Evolutionary conservation across 495 filamentous ascomycete genomes (phyloP).

Genomic region (Neurospora sp.): DNA sequence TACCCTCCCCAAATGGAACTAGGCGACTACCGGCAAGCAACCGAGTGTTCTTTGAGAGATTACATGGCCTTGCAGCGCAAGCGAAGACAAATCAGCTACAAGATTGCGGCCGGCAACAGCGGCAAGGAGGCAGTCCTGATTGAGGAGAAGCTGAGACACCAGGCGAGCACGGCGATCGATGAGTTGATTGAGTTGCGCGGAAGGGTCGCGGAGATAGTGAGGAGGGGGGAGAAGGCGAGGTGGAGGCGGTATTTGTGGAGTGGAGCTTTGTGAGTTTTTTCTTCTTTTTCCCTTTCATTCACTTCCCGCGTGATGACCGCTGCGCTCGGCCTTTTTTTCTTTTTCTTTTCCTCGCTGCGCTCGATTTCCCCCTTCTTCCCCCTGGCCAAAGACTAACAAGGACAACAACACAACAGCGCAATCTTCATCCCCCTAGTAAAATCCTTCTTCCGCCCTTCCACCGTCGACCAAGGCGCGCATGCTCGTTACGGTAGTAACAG

Average conservation of each 20-base stretch:
- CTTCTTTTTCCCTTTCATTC: too few species aligned
- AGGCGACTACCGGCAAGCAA: slow-evolving; percentile 9
- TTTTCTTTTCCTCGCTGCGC: background rate
- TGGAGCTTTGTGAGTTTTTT: slow-evolving; percentile 28
- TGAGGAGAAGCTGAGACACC: slow-evolving; percentile 24
- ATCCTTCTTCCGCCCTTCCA: slow-evolving; percentile 27
- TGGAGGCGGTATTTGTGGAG: slow-evolving; percentile 35
- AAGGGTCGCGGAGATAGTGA: slow-evolving; percentile 22
- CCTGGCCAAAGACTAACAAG: background rate
- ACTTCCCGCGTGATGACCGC: background rate
- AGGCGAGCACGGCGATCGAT: slow-evolving; percentile 23
- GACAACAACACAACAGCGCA: slow-evolving; percentile 16
- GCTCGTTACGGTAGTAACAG: slow-evolving; percentile 14
- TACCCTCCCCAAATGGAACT: background rate
- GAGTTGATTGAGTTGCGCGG: slow-evolving; percentile 23
- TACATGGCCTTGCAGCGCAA: slow-evolving; percentile 23
- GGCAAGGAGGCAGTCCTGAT: slow-evolving; percentile 9
- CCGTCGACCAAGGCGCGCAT: slow-evolving; percentile 11
- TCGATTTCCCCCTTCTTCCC: background rate
- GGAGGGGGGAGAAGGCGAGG: slow-evolving; percentile 25
- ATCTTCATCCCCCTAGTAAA: slow-evolving; percentile 34
- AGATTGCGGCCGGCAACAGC: background rate
- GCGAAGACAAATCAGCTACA: slow-evolving; percentile 2
- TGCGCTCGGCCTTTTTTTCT: too few species aligned
- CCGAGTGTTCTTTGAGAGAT: slow-evolving; percentile 27